A percentile compares a stretch with the other conserved stretches of the same genome.
Conservation (phyloP, 139 green algal genomes). For the Protoeuglena noctilucae region DNA sequence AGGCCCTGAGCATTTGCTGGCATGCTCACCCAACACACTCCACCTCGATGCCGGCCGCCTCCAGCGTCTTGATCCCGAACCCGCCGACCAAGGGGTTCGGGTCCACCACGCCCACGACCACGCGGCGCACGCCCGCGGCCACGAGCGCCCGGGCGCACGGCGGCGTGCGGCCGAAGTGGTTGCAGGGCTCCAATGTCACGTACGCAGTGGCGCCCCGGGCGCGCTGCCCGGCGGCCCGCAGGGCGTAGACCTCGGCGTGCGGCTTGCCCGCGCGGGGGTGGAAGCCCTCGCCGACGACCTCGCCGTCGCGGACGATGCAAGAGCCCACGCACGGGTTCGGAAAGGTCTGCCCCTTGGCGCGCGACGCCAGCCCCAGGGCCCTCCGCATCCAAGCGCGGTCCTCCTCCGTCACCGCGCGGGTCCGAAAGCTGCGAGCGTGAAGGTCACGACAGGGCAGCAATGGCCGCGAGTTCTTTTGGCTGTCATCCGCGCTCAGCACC, state of each 20-base stretch:
- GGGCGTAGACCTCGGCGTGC: slow-evolving; percentile 93
- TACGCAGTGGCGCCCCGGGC: slow-evolving; percentile 83
- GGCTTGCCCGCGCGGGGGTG: slow-evolving; percentile 88
- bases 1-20: no score
- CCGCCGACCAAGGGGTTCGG: slow-evolving; percentile 80
- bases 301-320: slow-evolving; percentile 64
- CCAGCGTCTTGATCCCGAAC: slow-evolving; percentile 7
- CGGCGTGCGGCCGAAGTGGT: slow-evolving; percentile 86
- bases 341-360: slow-evolving; percentile 56
- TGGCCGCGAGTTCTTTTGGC: no score
- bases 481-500: no score
- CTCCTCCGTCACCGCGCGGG: slow-evolving; percentile 8
- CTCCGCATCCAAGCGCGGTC: slow-evolving; percentile 55
- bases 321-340: slow-evolving; percentile 95
- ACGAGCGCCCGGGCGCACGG: slow-evolving; percentile 81
- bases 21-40: slow-evolving; percentile 15
- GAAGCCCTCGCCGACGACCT: slow-evolving; percentile 84
- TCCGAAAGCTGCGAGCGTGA: no score
- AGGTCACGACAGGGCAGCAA: no score
- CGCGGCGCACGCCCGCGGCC: slow-evolving; percentile 49
- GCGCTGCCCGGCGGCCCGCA: slow-evolving; percentile 53
- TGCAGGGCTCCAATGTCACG: slow-evolving; percentile 96
- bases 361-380: slow-evolving; percentile 61
- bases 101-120: slow-evolving; percentile 72
- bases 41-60: slow-evolving; percentile 43